Evolutionary conservation across 202 grass and related monocot genomes (phyloP).

Genomic region (Hordeum pubiflorum): DNA sequence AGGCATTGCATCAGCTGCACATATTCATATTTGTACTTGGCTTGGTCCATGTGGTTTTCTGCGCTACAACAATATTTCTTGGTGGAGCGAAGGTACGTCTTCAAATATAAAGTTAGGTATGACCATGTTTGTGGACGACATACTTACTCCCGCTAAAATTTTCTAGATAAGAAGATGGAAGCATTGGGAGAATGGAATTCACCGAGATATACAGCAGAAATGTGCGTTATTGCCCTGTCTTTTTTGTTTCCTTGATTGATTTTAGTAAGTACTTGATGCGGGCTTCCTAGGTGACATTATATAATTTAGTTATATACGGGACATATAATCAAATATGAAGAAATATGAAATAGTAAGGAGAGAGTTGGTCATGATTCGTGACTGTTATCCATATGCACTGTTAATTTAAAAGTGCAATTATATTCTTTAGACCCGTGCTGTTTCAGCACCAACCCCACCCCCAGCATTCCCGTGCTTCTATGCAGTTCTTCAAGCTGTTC

Average conservation of each 20-base stretch:
- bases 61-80: slow-evolving; percentile 66
- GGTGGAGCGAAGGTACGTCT: slow-evolving; percentile 49
- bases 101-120: not conserved
- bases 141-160: slow-evolving; percentile 2
- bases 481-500: not conserved
- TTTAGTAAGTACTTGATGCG: not conserved
- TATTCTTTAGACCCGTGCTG: not conserved
- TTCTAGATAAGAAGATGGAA: slow-evolving; percentile 77
- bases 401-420: not conserved
- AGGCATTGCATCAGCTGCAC: slow-evolving; percentile 75
- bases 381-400: not conserved
- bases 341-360: not conserved
- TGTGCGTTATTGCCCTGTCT: not conserved
- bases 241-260: slow-evolving; percentile 17
- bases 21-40: slow-evolving; percentile 90
- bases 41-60: slow-evolving; percentile 68
- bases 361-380: not conserved
- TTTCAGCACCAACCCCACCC: not conserved
- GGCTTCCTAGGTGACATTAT: not conserved
- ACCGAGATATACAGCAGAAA: slow-evolving; percentile 20
- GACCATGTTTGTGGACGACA: not conserved
- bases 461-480: not conserved
- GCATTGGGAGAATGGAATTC: slow-evolving; percentile 67
- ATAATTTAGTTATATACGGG: slow-evolving; percentile 4
- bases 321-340: not conserved